Base-by-base conservation (phyloP, 257 asterid genomes). In the Capsicum baccatum region DNA sequence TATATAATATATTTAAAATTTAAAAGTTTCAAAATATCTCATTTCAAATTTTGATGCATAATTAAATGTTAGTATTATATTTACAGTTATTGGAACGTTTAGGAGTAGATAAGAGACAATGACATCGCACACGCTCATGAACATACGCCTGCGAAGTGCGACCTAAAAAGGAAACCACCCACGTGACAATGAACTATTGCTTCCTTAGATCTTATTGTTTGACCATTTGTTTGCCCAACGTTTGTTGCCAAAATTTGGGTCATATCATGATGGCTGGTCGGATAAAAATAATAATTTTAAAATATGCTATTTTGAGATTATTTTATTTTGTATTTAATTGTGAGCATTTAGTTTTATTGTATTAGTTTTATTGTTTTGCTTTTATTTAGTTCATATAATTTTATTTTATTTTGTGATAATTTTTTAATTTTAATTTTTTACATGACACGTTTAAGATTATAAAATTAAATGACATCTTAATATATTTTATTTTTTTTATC, bases 141-240 rank as follows among this genome's bases (percentile, higher is more conserved):
- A n/a, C 57, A n/a, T n/a, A 47, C 44, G 79, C 35, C 8, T 10
- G 0, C 33, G 33, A 26, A 26, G 33, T 71, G 39, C 2, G 39
- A n/a, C 58, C 57, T 47, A 71, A 47, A 10, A 47, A 44, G 79
- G 58, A 21, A 71, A 71, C 79, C 58, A n/a, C 58, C 79, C 58
- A 47, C 79, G 79, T 47, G 79, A 47, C 79, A 47, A 71, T 47
- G 39, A 71, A 71, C 6, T 50, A 17, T n/a, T 70, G 56, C 17
- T 6, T n/a, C 15, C 79, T 71, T 71, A 44, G 58, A 71, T 71
- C 33, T 47, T 71, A n/a, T 58, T 71, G 56, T 71, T 71, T 71
- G 79, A 71, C 58, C 47, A 71, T n/a, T 71, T 47, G 58, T 44
- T 70, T 17, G 35, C 57, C 56, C 3, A 68, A 70, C 0, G 52